These are phyloP conservation scores for Populus trichocarpa DNA, from an alignment of 441 rosid species.

Conservation along the genomic window DNA sequence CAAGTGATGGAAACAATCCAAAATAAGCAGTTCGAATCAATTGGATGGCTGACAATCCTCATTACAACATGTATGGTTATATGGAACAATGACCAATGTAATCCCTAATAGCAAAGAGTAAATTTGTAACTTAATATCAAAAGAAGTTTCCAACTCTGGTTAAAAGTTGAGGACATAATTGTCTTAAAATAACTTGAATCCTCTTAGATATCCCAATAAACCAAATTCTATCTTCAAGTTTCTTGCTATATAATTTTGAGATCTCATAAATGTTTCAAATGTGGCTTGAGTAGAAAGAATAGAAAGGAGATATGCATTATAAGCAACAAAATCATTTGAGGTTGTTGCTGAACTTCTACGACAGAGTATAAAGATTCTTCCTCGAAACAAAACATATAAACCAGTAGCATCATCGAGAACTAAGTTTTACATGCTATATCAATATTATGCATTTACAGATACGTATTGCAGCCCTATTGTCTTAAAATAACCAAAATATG, in stretches of 20 bases:
- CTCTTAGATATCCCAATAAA: not conserved
- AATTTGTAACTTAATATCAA: not conserved
- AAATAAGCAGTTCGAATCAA: not conserved
- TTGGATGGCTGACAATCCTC: not conserved
- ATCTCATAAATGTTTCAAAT: not conserved
- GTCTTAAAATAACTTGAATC: not conserved
- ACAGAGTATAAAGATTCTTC: not conserved
- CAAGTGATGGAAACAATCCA: not conserved
- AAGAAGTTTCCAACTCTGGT: not conserved
- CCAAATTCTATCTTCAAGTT: not conserved
- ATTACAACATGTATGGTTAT: not conserved
- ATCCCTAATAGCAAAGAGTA: not conserved
- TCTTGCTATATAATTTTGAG: not conserved
- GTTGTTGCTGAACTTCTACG: not conserved
- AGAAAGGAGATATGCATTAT: not conserved
- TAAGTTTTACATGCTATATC: not conserved
- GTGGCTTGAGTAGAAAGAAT: not conserved
- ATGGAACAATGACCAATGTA: not conserved
- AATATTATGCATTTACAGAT: not conserved
- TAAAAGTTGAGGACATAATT: not conserved
- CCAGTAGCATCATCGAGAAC: not conserved
- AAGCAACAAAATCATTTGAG: not conserved
- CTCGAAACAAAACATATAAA: not conserved
- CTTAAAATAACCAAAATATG: not conserved
- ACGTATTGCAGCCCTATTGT: not conserved